Evolutionary conservation across 2,329 filamentous ascomycete genomes (phyloP), one percentile per base, ranked within the genome.

Genomic region (Cordyceps farinosa): DNA sequence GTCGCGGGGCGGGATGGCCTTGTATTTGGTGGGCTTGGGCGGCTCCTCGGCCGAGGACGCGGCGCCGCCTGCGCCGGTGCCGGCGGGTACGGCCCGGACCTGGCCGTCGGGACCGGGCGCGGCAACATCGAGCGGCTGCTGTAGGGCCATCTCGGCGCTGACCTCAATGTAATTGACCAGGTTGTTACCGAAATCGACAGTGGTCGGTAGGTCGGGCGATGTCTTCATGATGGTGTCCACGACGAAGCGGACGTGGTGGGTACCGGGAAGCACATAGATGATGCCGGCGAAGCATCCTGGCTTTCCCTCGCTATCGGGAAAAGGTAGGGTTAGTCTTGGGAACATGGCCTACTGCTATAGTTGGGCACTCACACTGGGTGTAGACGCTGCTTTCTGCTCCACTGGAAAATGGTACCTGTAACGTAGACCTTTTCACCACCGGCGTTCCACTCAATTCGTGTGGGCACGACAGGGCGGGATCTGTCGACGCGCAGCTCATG

Each of bases 81-180:
- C 56, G 32, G 53, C 32, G 29, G 63, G 42, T 29, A 61, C 76
- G 17, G 74, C 67, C 17, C 76, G 71, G 48, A 75, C 69, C 15
- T 71, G 69, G 17, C 75, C 71, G 51, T 71, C 73, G 5, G 72
- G 69, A 29, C 73, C 66, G 27, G 69, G 63, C 32, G 67, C 62
- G 32, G 70, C 68, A 30, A 68, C 69, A 36, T 69, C 66, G 54
- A 75, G 67, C 29, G 70, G 67, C n/a, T 66, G 70, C 32, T 74
- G 72, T 11, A 81, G 80, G 36, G 88, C 77, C 71, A 93, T 89
- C 62, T 92, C 89, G 42, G 91, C 87, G 70, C 85, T 91, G 66
- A 98, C 90, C 79, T 99, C 95, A 72, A 99, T 91, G 74, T 98
- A 99, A 78, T 99, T 99, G 77, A 99, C 94, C 22, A 99, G 82